These are phyloP conservation scores for Fusarium keratoplasticum DNA, from an alignment of 2,329 filamentous ascomycete species.

Conservation along the genomic window DNA sequence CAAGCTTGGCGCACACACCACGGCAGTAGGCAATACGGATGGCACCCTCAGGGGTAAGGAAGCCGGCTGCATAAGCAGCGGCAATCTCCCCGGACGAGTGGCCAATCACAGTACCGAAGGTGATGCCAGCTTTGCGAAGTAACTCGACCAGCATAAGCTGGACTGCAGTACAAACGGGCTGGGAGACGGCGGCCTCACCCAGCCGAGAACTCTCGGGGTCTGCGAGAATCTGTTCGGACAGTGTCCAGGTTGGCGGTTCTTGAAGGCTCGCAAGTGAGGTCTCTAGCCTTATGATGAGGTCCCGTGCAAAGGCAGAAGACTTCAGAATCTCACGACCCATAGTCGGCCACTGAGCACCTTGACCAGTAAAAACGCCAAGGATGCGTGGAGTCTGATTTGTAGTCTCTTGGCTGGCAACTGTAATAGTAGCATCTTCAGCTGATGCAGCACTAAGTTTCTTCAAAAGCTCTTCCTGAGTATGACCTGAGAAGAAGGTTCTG, in stretches of 20 bases:
- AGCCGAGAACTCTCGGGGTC: neutral
- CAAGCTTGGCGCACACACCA: neutral
- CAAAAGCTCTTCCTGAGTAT: neutral
- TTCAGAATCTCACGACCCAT: neutral
- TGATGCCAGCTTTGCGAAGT: neutral
- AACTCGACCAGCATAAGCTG: neutral
- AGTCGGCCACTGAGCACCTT: neutral
- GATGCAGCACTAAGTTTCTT: neutral
- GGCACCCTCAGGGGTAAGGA: neutral
- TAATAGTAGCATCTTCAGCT: neutral
- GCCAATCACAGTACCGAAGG: neutral
- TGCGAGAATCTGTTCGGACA: neutral
- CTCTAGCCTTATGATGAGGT: neutral
- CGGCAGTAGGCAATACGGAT: constrained; percentile 8
- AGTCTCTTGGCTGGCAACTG: neutral
- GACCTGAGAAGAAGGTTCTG: neutral
- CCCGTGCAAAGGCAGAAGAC: neutral
- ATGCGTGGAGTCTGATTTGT: neutral
- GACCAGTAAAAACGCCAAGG: neutral
- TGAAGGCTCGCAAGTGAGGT: neutral
- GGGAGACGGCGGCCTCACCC: constrained; percentile 1
- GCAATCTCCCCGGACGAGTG: constrained; percentile 16
- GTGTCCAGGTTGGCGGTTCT: neutral
- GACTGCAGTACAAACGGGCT: constrained; percentile 3
- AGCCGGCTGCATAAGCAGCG: constrained; percentile 1